Evolutionary conservation across 2,329 filamentous ascomycete genomes (phyloP), one percentile per base, ranked within the genome.

Genomic region (Geoglossum cookeanum): DNA sequence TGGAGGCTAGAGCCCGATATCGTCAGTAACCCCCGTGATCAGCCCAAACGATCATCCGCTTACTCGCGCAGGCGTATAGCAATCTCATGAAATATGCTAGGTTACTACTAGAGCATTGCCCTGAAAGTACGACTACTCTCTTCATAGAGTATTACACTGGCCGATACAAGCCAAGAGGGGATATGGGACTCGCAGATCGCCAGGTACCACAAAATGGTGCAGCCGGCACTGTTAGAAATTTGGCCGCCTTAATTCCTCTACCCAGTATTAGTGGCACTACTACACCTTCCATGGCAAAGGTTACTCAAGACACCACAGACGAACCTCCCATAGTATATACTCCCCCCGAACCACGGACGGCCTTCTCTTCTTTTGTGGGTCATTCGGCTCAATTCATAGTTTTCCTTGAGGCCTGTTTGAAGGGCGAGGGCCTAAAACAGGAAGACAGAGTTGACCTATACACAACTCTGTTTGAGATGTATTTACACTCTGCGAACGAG

Each of bases 391-490:
- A 96, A 65, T 97, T 98, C 64, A 91, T 97, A 60, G 74, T 81
- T 15, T 98, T 98, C 66, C 75, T 98, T 0, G 91, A 98, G 69
- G 88, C 89, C 4, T 90, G 91, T 60, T 78, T 94, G 4, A 74
- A 82, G 55, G 83, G 89, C 58, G 75, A 81, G 22, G 77, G 78
- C 27, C 70, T 94, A n/a, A 81, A 80, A 22, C 76, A 85, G 39
- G 77, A 81, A 7, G 86, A 96, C 66, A 85, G 82, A 61, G 79
- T 84, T 1, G 94, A 98, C 68, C 76, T 98, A 15, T 92, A 92
- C 65, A 97, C 91, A 0, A 96, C 94, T 0, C 70, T 98, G 13
- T 97, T 98, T 66, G 94, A 98, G 69, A 97, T 98, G 85, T 98
- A 97, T 66, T 74, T 98, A 7, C 86, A 94, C 68, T 92, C 89